Base-by-base conservation (phyloP, 2,329 filamentous ascomycete species). In the Fusarium xyrophilum region DNA sequence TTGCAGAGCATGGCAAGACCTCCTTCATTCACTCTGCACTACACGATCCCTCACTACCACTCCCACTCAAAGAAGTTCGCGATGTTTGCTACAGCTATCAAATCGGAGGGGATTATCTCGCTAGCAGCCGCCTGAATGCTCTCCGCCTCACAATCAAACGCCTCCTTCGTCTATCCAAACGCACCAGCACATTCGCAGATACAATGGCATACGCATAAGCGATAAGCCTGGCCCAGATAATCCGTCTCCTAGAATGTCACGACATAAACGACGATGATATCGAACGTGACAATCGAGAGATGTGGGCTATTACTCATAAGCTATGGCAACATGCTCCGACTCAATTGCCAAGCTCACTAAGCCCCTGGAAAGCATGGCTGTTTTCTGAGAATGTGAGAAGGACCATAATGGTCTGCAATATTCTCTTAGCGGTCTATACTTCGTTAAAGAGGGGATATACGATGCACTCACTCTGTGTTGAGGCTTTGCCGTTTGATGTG, bases 321-420 rank as follows among this genome's bases (percentile, higher is more conserved):
- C 17, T 63, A 1, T 63, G 60, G 60, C 60, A 63, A 0, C 15
- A 40, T 9, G 60, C 60, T 1, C 60, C 60, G 0, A 50, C 17
- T 3, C 60, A 63, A 39, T 15, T 63, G 2, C 42, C 60, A 3
- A 50, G 51, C 9, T 46, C 59, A 4, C 14, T 63, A 1, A 63
- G 36, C 27, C 60, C 43, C 0, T 63, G 60, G 60, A 60, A 51
- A 28, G 60, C 60, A 13, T 63, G 60, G 60, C 1, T 63, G 1
- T 63, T 63, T 6, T 63, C 60, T 0, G 60, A 63, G 12, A 63
- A 25, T 23, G 60, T 63, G 0, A 35, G 60, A 14, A 14, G 60
- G 6, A 63, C 60, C 12, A 44, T 63, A 0, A 50, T 63, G 33
- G 38, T 63, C 6, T 63, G 60, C 3, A 63, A 63, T 1, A 63